phyloP scores from a whole-genome alignment of 192 early-diverging fungal genomes.

The Coemansia guatemalensis region DNA sequence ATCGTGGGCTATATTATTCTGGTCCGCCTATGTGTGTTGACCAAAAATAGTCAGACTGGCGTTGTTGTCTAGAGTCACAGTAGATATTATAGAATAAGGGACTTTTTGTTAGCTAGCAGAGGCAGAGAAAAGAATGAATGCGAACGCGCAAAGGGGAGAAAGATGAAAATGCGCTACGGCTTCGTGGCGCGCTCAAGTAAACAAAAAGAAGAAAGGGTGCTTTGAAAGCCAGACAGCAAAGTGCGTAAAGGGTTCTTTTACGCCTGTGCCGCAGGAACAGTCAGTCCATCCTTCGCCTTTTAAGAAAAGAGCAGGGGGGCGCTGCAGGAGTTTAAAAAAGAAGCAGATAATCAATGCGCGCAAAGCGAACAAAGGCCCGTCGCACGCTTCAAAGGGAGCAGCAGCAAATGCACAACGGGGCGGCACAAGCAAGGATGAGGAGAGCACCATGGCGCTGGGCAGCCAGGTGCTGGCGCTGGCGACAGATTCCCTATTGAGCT shows the following conservation, averaged over 20 bases:
- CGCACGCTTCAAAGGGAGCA: not conserved
- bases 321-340: slow-evolving; percentile 6
- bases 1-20: slow-evolving; percentile 15
- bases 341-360: slow-evolving; percentile 5
- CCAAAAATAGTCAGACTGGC: not conserved
- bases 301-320: slow-evolving; percentile 12
- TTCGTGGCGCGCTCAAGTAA: slow-evolving; percentile 1
- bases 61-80: not conserved
- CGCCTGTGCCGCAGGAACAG: not conserved
- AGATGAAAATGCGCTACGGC: not conserved
- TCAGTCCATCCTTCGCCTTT: not conserved
- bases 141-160: slow-evolving; percentile 1
- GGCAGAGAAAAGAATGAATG: slow-evolving; percentile 8
- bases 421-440: not conserved
- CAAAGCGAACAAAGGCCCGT: not conserved
- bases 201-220: slow-evolving; percentile 7
- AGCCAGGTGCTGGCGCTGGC: not conserved
- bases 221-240: not conserved
- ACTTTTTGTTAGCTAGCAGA: not conserved
- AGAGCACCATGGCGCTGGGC: not conserved
- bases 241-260: not conserved
- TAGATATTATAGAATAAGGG: not conserved
- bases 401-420: not conserved
- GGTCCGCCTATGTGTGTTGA: not conserved
- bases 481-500: not conserved